Base-by-base conservation (phyloP, 306 rosid genomes). In the Fagus crenata region DNA sequence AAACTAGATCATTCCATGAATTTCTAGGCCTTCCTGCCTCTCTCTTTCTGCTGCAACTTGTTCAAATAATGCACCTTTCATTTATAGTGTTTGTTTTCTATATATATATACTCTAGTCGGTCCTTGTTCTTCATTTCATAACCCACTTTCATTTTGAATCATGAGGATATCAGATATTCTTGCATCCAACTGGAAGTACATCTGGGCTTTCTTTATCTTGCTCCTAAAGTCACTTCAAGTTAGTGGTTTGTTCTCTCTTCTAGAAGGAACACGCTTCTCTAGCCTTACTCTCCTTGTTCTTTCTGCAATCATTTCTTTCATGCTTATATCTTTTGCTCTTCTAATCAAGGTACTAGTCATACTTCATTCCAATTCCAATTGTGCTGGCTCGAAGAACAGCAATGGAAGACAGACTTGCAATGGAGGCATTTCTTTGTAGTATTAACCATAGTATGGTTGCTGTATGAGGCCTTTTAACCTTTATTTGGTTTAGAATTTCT, bases 111-210 rank as follows among this genome's bases (percentile, higher is more conserved):
- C 49, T 43, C 49, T 2, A 43, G 49, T 43, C 7, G 11, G 41
- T 35, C 41, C 7, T 32, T 61, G 41, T 33, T 32, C 39, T 35
- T 61, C 1, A n/a, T 53, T 18, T 55, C 35, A 13, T 37, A 0
- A 61, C 0, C 39, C 5, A 13, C 35, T 32, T 33, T 33, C 5
- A 15, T 61, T 61, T 60, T 33, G 15, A 9, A 46, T 3, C n/a
- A 61, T 61, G 8, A 59, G 65, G 67, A 40, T 31, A 40, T 11
- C 68, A 40, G 77, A 58, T 58, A 14, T 13, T 58, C 32, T 74
- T 39, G 69, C 54, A 28, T 74, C 69, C 68, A 56, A 74, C 55
- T 73, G 69, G 77, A 74, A 14, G 18, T 74, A 13, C 41, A 6
- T 74, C n/a, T 58, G 69, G 17, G 9, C 40, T 2, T 22, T 12